Conservation (phyloP, 139 green algal species). For the Chlamydomonas schloesseri region DNA sequence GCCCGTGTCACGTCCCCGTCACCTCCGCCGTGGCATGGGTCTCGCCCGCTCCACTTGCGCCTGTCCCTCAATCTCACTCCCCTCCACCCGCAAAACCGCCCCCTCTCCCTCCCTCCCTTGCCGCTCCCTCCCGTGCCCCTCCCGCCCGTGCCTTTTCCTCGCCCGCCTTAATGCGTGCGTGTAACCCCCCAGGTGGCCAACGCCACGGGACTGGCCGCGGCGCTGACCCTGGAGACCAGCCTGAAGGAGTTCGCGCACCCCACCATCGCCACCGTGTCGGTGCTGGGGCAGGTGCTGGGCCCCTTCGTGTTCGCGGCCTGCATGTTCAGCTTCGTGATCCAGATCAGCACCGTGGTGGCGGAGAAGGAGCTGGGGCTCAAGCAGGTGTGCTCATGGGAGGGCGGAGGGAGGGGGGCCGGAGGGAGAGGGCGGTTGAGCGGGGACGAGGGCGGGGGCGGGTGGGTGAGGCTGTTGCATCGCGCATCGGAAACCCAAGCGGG, state of each 20-base stretch:
- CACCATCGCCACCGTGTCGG: conserved; percentile 68
- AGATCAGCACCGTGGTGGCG: conserved; percentile 77
- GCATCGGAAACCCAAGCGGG: too few species aligned
- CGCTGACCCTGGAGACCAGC: conserved; percentile 61
- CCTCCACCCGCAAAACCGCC: too few species aligned
- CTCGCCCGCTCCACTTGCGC: too few species aligned
- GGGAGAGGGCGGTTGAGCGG: too few species aligned
- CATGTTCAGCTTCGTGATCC: conserved; percentile 93
- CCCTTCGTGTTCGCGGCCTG: conserved; percentile 94
- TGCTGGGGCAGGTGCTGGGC: conserved; percentile 79
- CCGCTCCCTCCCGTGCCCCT: not conserved
- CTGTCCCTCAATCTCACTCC: too few species aligned
- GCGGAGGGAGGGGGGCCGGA: not conserved
- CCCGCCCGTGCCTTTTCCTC: not conserved
- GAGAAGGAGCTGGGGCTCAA: conserved; percentile 83
- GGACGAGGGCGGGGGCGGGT: too few species aligned
- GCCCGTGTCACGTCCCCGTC: too few species aligned
- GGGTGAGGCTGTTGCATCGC: too few species aligned
- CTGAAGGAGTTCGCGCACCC: conserved; percentile 86
- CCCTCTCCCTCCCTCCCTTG: too few species aligned
- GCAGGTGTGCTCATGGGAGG: too few species aligned
- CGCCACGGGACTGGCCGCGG: not conserved
- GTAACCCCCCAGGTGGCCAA: not conserved
- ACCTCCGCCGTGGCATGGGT: too few species aligned
- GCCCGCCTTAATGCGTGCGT: too few species aligned